Conservation (phyloP, 1,139 yeast species). For the Zhuliangozyma parablackwelliae region DNA sequence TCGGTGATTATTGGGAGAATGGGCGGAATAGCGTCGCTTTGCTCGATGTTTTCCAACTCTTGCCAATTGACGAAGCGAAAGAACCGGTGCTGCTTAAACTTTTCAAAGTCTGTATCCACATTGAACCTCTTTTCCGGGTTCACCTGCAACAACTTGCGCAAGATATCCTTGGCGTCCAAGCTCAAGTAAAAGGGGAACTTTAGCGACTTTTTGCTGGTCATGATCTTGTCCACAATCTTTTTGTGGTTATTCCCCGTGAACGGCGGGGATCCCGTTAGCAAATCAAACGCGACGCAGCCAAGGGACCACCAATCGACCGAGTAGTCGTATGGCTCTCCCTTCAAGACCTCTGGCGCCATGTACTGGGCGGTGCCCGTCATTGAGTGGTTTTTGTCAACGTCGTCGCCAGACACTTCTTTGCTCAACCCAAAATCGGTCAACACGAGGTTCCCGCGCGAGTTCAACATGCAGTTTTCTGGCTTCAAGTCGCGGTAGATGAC, state of each 20-base stretch:
- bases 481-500: slow-evolving; percentile 89
- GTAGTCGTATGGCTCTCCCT: slow-evolving; percentile 80
- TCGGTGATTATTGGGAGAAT: slow-evolving; percentile 82
- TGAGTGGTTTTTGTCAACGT: slow-evolving; percentile 51
- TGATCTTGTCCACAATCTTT: slow-evolving; percentile 74
- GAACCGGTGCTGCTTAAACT: slow-evolving; percentile 66
- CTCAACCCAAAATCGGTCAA: slow-evolving; percentile 91
- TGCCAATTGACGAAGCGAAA: slow-evolving; percentile 79
- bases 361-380: slow-evolving; percentile 93
- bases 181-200: slow-evolving; percentile 80
- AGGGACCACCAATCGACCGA: slow-evolving; percentile 97
- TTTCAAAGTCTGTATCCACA: slow-evolving; percentile 48
- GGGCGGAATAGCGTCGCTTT: slow-evolving; percentile 57
- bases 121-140: slow-evolving; percentile 74
- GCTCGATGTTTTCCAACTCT: slow-evolving; percentile 45
- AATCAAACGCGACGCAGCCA: slow-evolving; percentile 84
- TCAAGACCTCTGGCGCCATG: slow-evolving; percentile 92
- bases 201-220: slow-evolving; percentile 58
- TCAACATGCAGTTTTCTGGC: slow-evolving; percentile 89
- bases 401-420: slow-evolving; percentile 55
- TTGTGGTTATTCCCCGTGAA: slow-evolving; percentile 87
- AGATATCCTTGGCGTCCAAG: slow-evolving; percentile 78
- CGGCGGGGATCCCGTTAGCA: slow-evolving; percentile 90
- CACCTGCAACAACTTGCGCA: slow-evolving; percentile 67
- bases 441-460: slow-evolving; percentile 73